These are phyloP conservation scores for Thalassiosira livingstoniorum DNA, from an alignment of 352 stramenopile species.

Conservation along the genomic window DNA sequence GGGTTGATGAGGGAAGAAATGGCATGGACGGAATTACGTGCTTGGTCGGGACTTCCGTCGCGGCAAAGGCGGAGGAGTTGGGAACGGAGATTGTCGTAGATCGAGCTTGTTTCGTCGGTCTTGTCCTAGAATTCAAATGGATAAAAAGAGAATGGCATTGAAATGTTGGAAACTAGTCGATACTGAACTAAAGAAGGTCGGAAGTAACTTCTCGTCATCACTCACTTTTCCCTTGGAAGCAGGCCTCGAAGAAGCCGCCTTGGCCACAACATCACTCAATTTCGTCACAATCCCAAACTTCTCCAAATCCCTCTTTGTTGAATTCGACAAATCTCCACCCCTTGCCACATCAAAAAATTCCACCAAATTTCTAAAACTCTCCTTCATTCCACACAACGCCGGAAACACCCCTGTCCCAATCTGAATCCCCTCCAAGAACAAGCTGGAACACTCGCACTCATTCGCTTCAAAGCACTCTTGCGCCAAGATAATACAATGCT, in stretches of 20 bases:
- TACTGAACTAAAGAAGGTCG: no score
- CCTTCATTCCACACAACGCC: slow-evolving; percentile 52
- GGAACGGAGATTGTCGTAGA: slow-evolving; percentile 43
- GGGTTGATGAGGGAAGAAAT: slow-evolving; percentile 67
- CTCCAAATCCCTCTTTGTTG: slow-evolving; percentile 62
- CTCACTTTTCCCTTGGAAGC: slow-evolving; percentile 20
- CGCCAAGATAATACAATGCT: slow-evolving; percentile 74
- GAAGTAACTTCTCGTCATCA: no score
- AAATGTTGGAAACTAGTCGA: no score
- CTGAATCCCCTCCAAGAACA: slow-evolving; percentile 67
- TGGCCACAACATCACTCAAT: slow-evolving; percentile 72
- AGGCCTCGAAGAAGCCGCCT: slow-evolving; percentile 35
- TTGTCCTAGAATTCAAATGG: no score
- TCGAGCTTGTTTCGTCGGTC: slow-evolving; percentile 19
- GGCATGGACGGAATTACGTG: slow-evolving; percentile 69
- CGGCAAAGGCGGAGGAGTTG: slow-evolving; percentile 69
- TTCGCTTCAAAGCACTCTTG: slow-evolving; percentile 74
- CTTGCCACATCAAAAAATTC: slow-evolving; percentile 71
- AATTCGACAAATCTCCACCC: slow-evolving; percentile 10
- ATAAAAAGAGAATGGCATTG: no score
- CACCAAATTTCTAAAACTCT: slow-evolving; percentile 73
- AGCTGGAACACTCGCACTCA: slow-evolving; percentile 57
- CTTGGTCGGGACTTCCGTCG: slow-evolving; percentile 77
- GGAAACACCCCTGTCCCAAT: slow-evolving; percentile 62
- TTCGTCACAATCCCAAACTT: slow-evolving; percentile 64